Percentiles rank a stretch among this genome's conserved stretches.
These are phyloP conservation scores for Phytophthora ramorum DNA, from an alignment of 352 stramenopile genomes.

Conservation along the genomic window DNA sequence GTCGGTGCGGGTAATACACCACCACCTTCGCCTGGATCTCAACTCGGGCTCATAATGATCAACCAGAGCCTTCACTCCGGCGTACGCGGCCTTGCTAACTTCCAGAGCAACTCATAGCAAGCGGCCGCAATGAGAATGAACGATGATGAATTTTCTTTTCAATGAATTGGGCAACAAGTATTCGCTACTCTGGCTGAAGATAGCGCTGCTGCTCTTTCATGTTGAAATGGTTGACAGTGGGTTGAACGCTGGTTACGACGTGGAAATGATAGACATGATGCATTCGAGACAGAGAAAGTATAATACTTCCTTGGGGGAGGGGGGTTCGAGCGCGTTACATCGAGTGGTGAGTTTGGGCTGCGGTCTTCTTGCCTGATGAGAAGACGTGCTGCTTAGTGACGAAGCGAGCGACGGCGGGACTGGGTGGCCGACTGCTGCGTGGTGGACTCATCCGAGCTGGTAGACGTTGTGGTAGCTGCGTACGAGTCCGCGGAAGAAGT, in stretches of 20 bases:
- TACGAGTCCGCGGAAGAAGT: conserved; percentile 31
- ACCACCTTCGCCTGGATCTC: conserved; percentile 69
- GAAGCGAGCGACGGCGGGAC: conserved; percentile 25
- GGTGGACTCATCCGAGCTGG: conserved; percentile 21
- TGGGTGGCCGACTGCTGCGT: conserved; percentile 29
- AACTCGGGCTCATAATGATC: conserved; percentile 58
- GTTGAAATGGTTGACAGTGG: background rate
- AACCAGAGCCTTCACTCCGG: conserved; percentile 65
- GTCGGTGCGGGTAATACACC: conserved; percentile 70
- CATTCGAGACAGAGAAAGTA: background rate
- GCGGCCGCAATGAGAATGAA: too few relatives aligned
- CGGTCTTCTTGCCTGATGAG: conserved; percentile 8
- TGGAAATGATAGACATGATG: background rate
- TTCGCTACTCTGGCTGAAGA: too few relatives aligned
- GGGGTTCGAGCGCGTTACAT: conserved; percentile 14
- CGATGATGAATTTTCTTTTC: too few relatives aligned
- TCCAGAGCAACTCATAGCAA: too few relatives aligned
- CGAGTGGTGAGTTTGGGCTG: background rate
- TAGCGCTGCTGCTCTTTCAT: too few relatives aligned
- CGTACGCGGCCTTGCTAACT: conserved; percentile 69
- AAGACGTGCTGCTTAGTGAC: conserved; percentile 21
- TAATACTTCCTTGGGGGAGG: background rate
- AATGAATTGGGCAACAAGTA: too few relatives aligned
- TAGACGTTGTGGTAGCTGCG: conserved; percentile 5
- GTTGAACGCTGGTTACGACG: background rate